Evolutionary conservation across 805 yeast species (phyloP), one percentile per base, ranked within the genome.

Genomic region (Pichia paraexigua): DNA sequence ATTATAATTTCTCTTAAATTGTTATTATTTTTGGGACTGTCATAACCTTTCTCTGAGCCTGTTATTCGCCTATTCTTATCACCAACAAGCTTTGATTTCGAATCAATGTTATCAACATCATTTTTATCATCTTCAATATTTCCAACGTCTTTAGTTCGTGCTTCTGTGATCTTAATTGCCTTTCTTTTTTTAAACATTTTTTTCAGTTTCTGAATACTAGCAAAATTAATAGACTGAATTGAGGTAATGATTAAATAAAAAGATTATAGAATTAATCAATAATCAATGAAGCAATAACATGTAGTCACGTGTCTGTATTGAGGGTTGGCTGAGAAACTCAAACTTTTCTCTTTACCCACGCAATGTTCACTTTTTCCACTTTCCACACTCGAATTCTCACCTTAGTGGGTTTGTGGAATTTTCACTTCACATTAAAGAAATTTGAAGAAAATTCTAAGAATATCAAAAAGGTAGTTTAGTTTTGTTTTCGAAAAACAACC

Each of bases 161-260:
- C 41, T 11, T 28, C 6, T 13, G 20, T 28, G 2, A n/a, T 42
- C 22, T 21, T 41, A 49, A 60, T 64, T 1, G 65, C 52, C 21
- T 35, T 55, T 45, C 77, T 58, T 55, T 70, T 72, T 57, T 71
- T 72, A 62, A 72, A 72, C 77, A 72, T 72, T 4, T 24, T 24
- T 4, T 24, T 24, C 7, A 24, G 7, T 24, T 24, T 24, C 25
- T 24, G 25, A 24, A 24, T 7, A 24, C 25, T 24, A 24, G 7
- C 25, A 24, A 24, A 24, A 24, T 24, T 4, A 24, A 4, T 7
- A 24, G 25, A 7, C 25, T 7, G n/a, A n/a, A n/a, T n/a, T n/a
- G n/a, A n/a, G n/a, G n/a, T n/a, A n/a, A n/a, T n/a, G n/a, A n/a
- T n/a, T n/a, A n/a, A n/a, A n/a, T n/a, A n/a, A n/a, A n/a, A n/a